Conservation (phyloP, 1,284 basidiomycete genomes). For the Apiotrichum domesticum region DNA sequence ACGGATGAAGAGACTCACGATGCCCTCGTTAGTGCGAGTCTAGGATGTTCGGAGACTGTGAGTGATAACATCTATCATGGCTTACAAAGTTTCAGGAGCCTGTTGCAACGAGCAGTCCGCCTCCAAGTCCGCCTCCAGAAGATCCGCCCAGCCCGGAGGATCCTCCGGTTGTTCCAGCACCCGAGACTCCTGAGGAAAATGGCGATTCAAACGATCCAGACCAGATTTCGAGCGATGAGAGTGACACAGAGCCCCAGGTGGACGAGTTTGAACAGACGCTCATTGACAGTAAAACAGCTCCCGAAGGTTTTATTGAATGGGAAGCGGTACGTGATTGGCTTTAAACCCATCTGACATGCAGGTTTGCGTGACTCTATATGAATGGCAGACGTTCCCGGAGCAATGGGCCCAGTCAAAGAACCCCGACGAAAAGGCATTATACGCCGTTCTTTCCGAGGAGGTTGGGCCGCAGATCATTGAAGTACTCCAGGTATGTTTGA, state of each 20-base stretch:
- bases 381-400: conserved; percentile 50
- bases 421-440: conserved; percentile 50
- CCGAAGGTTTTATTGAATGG: conserved; percentile 48
- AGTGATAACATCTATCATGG: too few species aligned
- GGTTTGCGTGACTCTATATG: conserved; percentile 50
- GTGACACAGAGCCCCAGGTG: conserved; percentile 17
- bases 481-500: conserved; percentile 40
- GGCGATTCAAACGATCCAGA: not conserved
- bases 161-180: too few species aligned
- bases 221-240: conserved; percentile 1
- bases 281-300: conserved; percentile 35
- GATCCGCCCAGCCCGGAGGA: too few species aligned
- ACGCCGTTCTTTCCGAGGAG: conserved; percentile 45
- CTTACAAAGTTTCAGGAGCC: too few species aligned
- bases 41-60: not conserved
- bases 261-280: conserved; percentile 35
- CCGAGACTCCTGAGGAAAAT: not conserved
- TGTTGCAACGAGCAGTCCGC: too few species aligned
- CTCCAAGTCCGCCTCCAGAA: too few species aligned
- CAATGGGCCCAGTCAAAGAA: conserved; percentile 50
- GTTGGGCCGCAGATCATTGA: conserved; percentile 49
- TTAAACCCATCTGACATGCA: conserved; percentile 12
- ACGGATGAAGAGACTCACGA: conserved; percentile 40
- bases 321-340: conserved; percentile 42
- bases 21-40: conserved; percentile 11